A percentile compares a stretch with the other conserved stretches of the same genome.
phyloP scores from a whole-genome alignment of 2,329 filamentous ascomycete genomes.

The Fusarium vanettenii region DNA sequence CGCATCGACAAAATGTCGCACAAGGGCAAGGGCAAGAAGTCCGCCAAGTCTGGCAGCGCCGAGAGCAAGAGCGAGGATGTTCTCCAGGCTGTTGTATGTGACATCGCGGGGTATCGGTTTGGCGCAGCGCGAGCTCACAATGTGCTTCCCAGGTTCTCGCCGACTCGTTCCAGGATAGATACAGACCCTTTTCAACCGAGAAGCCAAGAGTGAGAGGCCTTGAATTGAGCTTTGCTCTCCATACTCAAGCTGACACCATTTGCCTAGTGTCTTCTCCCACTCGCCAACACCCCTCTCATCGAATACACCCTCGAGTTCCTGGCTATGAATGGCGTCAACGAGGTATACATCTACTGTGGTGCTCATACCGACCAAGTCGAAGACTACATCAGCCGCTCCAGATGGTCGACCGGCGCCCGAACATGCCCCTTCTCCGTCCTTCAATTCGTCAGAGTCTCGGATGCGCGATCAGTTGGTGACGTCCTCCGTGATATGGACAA shows the following conservation, averaged over 20 bases:
- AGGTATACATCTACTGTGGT: conserved; percentile 92
- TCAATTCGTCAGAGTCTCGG: conserved; percentile 85
- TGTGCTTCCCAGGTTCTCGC: conserved; percentile 75
- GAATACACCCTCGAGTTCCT: conserved; percentile 98
- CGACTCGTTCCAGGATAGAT: conserved; percentile 94
- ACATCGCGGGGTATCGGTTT: conserved; percentile 43
- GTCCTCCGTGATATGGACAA: conserved; percentile 94
- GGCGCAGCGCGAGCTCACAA: conserved; percentile 35
- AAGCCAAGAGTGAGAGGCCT: conserved; percentile 79
- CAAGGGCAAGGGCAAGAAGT: conserved; percentile 65
- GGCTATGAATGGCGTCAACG: conserved; percentile 92
- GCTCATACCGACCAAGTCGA: conserved; percentile 90
- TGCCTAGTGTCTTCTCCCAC: conserved; percentile 84
- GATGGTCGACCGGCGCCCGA: conserved; percentile 71
- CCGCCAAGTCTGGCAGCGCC: conserved; percentile 58
- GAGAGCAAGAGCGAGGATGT: conserved; percentile 69
- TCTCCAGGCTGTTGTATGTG: conserved; percentile 66
- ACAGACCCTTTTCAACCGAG: conserved; percentile 88
- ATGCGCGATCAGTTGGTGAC: conserved; percentile 89
- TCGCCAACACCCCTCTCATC: conserved; percentile 94
- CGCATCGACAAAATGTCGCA: conserved; percentile 55
- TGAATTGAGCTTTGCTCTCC: background rate
- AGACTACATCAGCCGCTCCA: conserved; percentile 82
- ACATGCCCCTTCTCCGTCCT: conserved; percentile 79
- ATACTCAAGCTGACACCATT: conserved; percentile 31